Percentiles rank a stretch among this genome's conserved stretches.
Conservation (phyloP, 306 rosid species). For the Cicer yamashitae region DNA sequence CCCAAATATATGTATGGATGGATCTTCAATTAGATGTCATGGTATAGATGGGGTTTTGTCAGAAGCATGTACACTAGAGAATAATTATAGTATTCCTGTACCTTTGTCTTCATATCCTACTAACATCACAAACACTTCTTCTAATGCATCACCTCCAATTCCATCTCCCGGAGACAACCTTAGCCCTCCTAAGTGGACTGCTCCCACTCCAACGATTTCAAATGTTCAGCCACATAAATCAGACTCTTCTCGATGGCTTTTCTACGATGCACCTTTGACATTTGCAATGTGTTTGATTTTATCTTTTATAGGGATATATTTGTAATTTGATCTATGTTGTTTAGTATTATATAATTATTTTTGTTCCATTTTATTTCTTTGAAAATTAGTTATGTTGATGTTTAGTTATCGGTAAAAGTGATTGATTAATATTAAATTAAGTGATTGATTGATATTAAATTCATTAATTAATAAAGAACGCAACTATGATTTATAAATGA, state of each 20-base stretch:
- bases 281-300: neutral
- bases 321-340: neutral
- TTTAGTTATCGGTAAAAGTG: no score
- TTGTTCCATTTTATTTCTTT: no score
- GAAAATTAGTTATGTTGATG: no score
- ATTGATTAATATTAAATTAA: no score
- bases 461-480: no score
- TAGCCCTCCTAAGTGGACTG: conserved; percentile 28
- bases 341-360: neutral
- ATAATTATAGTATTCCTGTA: conserved; percentile 35
- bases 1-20: conserved; percentile 58
- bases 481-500: no score
- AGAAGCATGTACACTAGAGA: neutral
- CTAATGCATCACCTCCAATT: conserved; percentile 36
- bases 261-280: conserved; percentile 1
- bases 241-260: conserved; percentile 31
- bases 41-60: conserved; percentile 64
- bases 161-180: conserved; percentile 24
- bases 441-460: no score
- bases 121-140: conserved; percentile 34
- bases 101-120: conserved; percentile 42
- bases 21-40: conserved; percentile 69
- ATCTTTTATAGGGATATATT: neutral
- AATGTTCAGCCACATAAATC: conserved; percentile 43
- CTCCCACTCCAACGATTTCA: conserved; percentile 37